Base-by-base conservation (phyloP, 306 rosid species). In the Glycine latifolia region DNA sequence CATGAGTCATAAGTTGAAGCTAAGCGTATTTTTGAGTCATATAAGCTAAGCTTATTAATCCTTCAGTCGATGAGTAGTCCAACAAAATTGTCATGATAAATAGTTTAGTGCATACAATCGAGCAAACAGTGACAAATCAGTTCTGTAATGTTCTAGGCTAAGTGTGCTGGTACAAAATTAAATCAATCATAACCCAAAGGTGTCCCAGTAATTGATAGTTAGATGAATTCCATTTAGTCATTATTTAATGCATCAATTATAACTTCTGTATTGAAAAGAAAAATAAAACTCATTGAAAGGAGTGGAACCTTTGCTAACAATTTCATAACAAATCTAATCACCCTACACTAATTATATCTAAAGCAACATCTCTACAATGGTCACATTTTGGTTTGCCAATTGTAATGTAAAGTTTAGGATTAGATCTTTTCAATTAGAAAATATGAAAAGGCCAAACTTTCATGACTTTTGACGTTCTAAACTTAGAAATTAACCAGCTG, bases 251-350 rank as follows among this genome's bases (percentile, higher is more conserved):
- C 5, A 17, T 11, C 56, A 76, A 62, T 41, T 67, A 60, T 73
- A 72, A 15, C 58, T 71, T 79, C 74, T 44, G 33, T 15, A 43
- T 43, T 63, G 44, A 55, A 53, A n/a, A 47, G 49, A 58, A 63
- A 52, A 52, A 53, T 12, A 60, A 67, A 80, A 53, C 44, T 26
- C 68, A 26, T 52, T 39, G 54, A 76, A 78, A 76, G 20, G 49
- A 50, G 81, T 74, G 48, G 52, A 16, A 66, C 9, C 54, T 76
- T 71, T 44, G 13, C 39, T 7, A 66, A 15, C 58, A 41, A 15
- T 13, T 80, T 54, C 60, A 13, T 53, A 14, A 33, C 63, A 59
- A 79, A 79, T 59, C 10, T 60, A 70, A 47, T 73, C 74, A 20
- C 49, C 49, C 2, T 1, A 43, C 55, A 59, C 14, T 43, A 43